Evolutionary conservation across 345 rosid species (phyloP).

Genomic region (Erodium maritimum): DNA sequence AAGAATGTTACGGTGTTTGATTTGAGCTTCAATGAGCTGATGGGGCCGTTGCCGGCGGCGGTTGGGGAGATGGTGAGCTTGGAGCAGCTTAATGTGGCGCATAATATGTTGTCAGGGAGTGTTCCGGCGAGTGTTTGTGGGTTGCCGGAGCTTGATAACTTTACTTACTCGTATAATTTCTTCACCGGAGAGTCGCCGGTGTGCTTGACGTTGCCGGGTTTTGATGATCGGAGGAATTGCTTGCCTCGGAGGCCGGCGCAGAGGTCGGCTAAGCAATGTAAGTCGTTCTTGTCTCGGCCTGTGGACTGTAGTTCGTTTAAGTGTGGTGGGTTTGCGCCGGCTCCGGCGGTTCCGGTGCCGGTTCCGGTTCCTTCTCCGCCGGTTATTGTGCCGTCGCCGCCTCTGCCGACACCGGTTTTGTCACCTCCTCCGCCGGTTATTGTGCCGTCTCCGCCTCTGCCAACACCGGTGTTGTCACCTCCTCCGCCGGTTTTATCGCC

Average conservation of each 20-base stretch:
- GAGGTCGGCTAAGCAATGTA: slow-evolving; percentile 48
- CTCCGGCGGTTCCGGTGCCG: slow-evolving; percentile 30
- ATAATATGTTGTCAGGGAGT: slow-evolving; percentile 50
- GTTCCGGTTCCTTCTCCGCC: slow-evolving; percentile 37
- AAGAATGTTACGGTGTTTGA: slow-evolving; percentile 68
- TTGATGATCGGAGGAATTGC: slow-evolving; percentile 59
- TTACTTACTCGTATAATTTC: slow-evolving; percentile 64
- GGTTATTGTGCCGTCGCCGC: slow-evolving; percentile 4
- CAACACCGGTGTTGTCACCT: background rate
- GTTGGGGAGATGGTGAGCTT: slow-evolving; percentile 55
- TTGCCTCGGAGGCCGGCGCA: slow-evolving; percentile 57
- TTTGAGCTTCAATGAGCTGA: slow-evolving; percentile 49
- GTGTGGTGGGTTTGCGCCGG: slow-evolving; percentile 41
- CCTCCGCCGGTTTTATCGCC: no score
- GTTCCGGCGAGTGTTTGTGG: slow-evolving; percentile 57
- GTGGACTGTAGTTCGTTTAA: slow-evolving; percentile 57
- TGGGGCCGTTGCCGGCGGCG: slow-evolving; percentile 56
- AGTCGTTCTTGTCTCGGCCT: slow-evolving; percentile 46
- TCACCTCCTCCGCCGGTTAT: slow-evolving; percentile 15
- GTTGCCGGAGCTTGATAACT: slow-evolving; percentile 56
- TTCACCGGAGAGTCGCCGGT: slow-evolving; percentile 75
- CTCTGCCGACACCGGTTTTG: slow-evolving; percentile 12
- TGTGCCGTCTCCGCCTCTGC: slow-evolving; percentile 20
- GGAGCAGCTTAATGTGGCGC: slow-evolving; percentile 80
- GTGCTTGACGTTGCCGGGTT: slow-evolving; percentile 39